These are phyloP conservation scores for Pyrenochaeta sp. DNA, from an alignment of 2,329 filamentous ascomycete species.

Conservation along the genomic window DNA sequence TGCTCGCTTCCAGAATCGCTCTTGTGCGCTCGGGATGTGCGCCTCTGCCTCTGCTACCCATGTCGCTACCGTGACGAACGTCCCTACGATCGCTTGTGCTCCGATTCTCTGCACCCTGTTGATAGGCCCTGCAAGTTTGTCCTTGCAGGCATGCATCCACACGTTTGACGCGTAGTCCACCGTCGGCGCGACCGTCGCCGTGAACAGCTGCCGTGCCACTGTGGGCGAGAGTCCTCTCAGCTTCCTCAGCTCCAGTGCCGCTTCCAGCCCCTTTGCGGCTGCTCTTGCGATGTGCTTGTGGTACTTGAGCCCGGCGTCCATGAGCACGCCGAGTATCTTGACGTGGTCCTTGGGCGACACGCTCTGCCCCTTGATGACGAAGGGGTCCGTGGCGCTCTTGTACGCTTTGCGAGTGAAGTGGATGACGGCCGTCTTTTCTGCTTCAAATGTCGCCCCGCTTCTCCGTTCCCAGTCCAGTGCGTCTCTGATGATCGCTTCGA, in stretches of 20 bases:
- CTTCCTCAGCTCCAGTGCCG: slow-evolving; percentile 9
- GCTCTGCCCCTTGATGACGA: slow-evolving; percentile 15
- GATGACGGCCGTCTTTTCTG: slow-evolving; percentile 45
- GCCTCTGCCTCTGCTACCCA: slow-evolving; percentile 15
- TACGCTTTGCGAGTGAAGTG: slow-evolving; percentile 42
- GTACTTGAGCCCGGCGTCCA: slow-evolving; percentile 21
- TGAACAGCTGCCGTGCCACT: slow-evolving; percentile 16
- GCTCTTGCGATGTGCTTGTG: slow-evolving; percentile 15
- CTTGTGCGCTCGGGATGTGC: slow-evolving; percentile 15
- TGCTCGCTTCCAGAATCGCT: slow-evolving; percentile 16
- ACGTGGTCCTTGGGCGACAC: slow-evolving; percentile 15
- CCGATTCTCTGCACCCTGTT: slow-evolving; percentile 15
- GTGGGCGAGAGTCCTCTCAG: slow-evolving; percentile 16
- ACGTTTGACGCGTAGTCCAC: slow-evolving; percentile 16
- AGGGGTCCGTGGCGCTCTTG: slow-evolving; percentile 13
- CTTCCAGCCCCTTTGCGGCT: slow-evolving; percentile 16
- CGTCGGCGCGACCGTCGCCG: slow-evolving; percentile 9
- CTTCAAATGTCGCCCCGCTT: slow-evolving; percentile 43
- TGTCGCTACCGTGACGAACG: slow-evolving; percentile 13
- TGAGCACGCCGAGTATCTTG: slow-evolving; percentile 20
- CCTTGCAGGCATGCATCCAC: slow-evolving; percentile 13
- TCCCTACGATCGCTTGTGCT: slow-evolving; percentile 14
- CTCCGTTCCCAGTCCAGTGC: slow-evolving; percentile 32
- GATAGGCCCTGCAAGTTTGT: slow-evolving; percentile 11
- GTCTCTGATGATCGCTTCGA: slow-evolving; percentile 19